These are phyloP conservation scores for Phoenix roebelenii DNA, from an alignment of 176 grass and related monocot species.

Conservation along the genomic window DNA sequence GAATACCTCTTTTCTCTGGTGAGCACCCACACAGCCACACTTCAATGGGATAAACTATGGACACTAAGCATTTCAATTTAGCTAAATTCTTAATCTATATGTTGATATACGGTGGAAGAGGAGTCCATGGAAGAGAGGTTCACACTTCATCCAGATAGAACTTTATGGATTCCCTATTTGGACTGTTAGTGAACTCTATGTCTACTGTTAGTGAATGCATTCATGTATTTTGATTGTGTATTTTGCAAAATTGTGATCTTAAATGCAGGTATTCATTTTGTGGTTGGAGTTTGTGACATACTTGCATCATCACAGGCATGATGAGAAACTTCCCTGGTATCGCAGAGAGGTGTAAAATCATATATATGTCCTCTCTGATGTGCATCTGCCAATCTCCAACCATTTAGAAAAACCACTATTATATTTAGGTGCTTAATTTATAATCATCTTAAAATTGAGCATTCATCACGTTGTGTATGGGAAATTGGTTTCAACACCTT, in stretches of 20 bases:
- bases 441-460: no score
- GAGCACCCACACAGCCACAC: constrained; percentile 5
- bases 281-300: constrained; percentile 91
- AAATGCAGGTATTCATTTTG: constrained; percentile 69
- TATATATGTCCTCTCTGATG: background rate
- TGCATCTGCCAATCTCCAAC: no score
- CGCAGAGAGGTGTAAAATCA: constrained; percentile 61
- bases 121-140: constrained; percentile 71
- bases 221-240: no score
- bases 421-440: no score
- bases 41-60: background rate
- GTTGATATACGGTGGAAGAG: constrained; percentile 49
- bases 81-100: background rate
- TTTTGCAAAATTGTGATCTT: background rate
- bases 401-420: no score
- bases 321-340: constrained; percentile 89
- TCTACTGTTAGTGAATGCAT: no score
- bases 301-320: constrained; percentile 85
- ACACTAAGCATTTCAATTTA: constrained; percentile 4
- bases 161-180: constrained; percentile 68
- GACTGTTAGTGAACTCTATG: constrained; percentile 22
- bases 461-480: no score
- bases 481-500: no score
- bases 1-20: constrained; percentile 87
- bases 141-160: constrained; percentile 79